Evolutionary conservation across 177 flowering plant genomes (phyloP), one percentile per base, ranked within the genome.

Genomic region (Vitis hybrid): DNA sequence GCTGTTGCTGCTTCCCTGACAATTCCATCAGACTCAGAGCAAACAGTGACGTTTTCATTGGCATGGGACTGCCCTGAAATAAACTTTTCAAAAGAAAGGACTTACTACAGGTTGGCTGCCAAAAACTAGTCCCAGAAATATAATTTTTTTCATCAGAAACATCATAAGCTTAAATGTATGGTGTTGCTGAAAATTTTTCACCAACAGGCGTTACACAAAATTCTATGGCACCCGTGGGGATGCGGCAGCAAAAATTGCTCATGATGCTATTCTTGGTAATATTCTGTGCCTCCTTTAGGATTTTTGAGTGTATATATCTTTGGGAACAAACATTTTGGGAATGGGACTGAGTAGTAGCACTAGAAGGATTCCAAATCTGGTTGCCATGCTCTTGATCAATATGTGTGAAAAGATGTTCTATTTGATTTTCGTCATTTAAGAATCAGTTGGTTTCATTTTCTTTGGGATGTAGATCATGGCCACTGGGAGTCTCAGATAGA

Each of bases 21-120:
- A 61, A 49, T 93, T 74, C 91, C 92, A 62, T 56, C 94, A 66
- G 78, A 76, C 52, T 66, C 79, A 15, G 70, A 66, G 60, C 82
- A 88, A 30, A 81, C 83, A 14, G 93, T 90, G 62, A 83, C 93
- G 15, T 95, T 93, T 82, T 87, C 98, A 52, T 74, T 95, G 87
- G 86, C 96, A 75, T 93, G 99, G 99, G 90, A 86, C 62, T 91
- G 88, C 80, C 98, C 99, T 6, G 88, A 88, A 79, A 84, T 87
- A 34, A 80, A 76, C 66, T 95, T 95, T 74, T 49, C 50, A 5
- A 71, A 83, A 72, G 94, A 91, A 65, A 89, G 82, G 75, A 85
- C 85, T 45, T 94, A 91, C 78, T 77, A 83, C 81, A 91, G 97
- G 98, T 86, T 15, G 26, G 76, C 71, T 23, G 30, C 14, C 48